Base-by-base conservation (phyloP, 148 eudicot genomes). In the Chenopodium berlandieri region DNA sequence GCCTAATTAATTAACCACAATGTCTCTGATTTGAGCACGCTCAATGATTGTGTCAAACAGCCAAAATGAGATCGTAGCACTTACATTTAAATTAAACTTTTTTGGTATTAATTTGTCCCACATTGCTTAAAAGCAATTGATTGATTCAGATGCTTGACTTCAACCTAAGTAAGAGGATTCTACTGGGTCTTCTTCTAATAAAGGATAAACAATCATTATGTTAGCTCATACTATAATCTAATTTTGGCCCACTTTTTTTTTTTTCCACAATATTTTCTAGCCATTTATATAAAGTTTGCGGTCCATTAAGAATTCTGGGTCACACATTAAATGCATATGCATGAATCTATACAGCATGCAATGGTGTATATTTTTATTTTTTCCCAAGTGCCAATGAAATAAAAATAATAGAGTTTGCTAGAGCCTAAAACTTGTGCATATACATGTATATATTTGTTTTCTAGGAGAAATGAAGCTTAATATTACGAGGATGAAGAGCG, bases 91-190 rank as follows among this genome's bases (percentile, higher is more conserved):
- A 66, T 32, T 71, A 14, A 34, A 1, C 7, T 10, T 22, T 17
- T 11, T 50, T 13, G 23, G 32, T 56, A 4, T 56, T 12, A 17
- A 4, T 40, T 48, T 25, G 19, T 1, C 71, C 34, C 82, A 65
- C 90, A 86, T 89, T 86, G 89, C 89, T 86, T 91, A 79, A 89
- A 88, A 88, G 90, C 81, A 78, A 85, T 67, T 68, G 78, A 85
- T 63, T 79, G 73, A 79, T 63, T 81, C 85, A 81, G 79, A 87
- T 86, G 85, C 89, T 88, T 92, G 84, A 87, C 89, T 86, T 87
- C 89, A 85, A 83, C 87, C 80, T 72, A 86, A 85, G 85, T 79
- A 78, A 89, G 81, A 79, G 84, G 82, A 82, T 82, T 3, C 77
- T 73, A 48, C 84, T 78, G 80, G 77, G 85, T 80, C 85, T 75